A percentile compares a stretch with the other conserved stretches of the same genome.
These are phyloP conservation scores for Talaromyces sp. DNA, from an alignment of 2,329 filamentous ascomycete genomes.

Conservation along the genomic window DNA sequence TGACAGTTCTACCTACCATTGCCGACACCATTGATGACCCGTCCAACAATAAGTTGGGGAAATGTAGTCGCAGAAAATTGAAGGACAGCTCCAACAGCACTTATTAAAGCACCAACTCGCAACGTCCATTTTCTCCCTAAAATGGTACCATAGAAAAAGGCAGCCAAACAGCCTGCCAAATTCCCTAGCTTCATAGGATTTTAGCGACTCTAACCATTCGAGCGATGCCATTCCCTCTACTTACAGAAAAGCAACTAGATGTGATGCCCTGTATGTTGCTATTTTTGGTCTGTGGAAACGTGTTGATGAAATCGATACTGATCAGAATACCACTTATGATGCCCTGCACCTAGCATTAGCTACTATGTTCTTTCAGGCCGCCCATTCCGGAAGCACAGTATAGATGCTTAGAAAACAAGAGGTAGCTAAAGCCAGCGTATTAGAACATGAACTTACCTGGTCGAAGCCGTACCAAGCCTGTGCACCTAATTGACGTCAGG, in stretches of 20 bases:
- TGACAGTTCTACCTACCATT: conserved; percentile 54
- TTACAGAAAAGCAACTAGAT: conserved; percentile 25
- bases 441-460: not conserved
- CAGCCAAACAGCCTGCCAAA: conserved; percentile 22
- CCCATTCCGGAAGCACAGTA: not conserved
- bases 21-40: conserved; percentile 52
- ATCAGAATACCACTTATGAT: not conserved
- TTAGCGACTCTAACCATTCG: not conserved
- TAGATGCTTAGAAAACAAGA: not conserved
- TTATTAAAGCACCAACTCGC: conserved; percentile 17
- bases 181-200: conserved; percentile 18
- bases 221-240: not conserved
- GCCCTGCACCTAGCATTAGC: not conserved
- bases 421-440: not conserved
- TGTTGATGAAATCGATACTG: conserved; percentile 22
- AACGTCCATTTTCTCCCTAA: conserved; percentile 25
- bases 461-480: not conserved
- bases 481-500: not conserved
- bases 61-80: conserved; percentile 25
- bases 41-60: conserved; percentile 51
- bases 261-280: conserved; percentile 25
- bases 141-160: conserved; percentile 21
- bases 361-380: not conserved
- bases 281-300: conserved; percentile 24
- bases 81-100: not conserved